Evolutionary conservation across 768 basidiomycete genomes (phyloP).

Genomic region (Lactarius psammicola): DNA sequence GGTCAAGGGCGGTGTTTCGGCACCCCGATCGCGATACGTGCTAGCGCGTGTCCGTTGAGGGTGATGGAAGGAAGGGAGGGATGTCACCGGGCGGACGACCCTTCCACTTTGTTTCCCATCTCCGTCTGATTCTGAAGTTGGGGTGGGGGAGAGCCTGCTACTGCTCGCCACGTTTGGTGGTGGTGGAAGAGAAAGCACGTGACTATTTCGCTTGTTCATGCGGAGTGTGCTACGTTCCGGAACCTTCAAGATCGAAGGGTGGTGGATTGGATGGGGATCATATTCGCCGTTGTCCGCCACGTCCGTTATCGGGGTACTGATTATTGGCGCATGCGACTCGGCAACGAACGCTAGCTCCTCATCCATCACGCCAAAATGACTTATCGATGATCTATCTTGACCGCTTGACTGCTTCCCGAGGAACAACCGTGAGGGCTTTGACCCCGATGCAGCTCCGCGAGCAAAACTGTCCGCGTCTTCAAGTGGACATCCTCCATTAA

Average conservation of each 20-base stretch:
- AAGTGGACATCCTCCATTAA: constrained; percentile 22
- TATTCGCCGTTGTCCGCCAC: neutral
- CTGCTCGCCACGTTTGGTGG: neutral
- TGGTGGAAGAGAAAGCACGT: neutral
- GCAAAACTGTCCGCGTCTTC: constrained; percentile 16
- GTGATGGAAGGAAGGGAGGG: constrained; percentile 17
- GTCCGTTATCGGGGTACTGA: neutral
- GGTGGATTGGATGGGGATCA: neutral
- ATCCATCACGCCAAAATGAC: constrained; percentile 5
- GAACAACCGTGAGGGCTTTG: constrained; percentile 8
- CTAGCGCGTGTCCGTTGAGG: neutral
- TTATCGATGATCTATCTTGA: constrained; percentile 15
- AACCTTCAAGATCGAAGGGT: neutral
- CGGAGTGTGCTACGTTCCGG: neutral
- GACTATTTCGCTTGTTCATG: constrained; percentile 2
- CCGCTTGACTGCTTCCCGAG: constrained; percentile 15
- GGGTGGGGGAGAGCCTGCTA: neutral
- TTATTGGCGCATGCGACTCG: constrained; percentile 19
- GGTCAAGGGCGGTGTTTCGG: constrained; percentile 19
- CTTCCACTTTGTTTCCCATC: constrained; percentile 6
- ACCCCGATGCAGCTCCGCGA: constrained; percentile 15
- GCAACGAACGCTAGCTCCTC: constrained; percentile 20
- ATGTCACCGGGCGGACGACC: constrained; percentile 3
- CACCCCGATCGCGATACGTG: constrained; percentile 5
- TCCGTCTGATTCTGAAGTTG: constrained; percentile 16